A percentile compares a stretch with the other conserved stretches of the same genome.
Conservation (phyloP, 805 yeast species). For the Yueomyces sinensis region DNA sequence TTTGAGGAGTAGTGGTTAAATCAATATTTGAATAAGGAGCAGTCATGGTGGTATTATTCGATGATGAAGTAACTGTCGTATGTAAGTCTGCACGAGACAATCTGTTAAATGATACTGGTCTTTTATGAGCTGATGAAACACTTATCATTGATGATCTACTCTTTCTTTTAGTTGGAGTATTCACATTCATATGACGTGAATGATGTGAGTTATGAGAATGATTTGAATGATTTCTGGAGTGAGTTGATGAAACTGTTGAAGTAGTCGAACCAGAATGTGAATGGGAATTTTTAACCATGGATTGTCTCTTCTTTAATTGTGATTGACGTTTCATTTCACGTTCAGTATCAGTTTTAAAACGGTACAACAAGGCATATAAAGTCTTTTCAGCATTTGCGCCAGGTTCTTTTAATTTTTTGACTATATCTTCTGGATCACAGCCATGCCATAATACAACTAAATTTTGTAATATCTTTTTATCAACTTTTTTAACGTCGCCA, state of each 20-base stretch:
- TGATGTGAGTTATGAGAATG: conserved; percentile 1
- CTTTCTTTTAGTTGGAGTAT: conserved; percentile 23
- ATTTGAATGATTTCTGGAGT: too few relatives aligned
- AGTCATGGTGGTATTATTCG: conserved; percentile 5
- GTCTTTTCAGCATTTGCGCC: conserved; percentile 66
- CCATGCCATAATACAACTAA: conserved; percentile 76
- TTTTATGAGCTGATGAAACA: conserved; percentile 36
- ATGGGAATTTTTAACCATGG: conserved; percentile 7
- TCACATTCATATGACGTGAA: conserved; percentile 3
- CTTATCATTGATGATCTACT: conserved; percentile 31
- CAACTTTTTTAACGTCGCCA: conserved; percentile 35
- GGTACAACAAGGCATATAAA: conserved; percentile 59
- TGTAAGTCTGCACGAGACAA: conserved; percentile 6
- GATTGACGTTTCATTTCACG: conserved; percentile 19
- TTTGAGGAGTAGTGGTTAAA: not conserved
- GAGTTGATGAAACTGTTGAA: conserved; percentile 1
- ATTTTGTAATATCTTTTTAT: conserved; percentile 61
- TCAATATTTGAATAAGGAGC: conserved; percentile 1
- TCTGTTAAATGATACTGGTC: conserved; percentile 33
- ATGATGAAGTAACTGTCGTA: conserved; percentile 12
- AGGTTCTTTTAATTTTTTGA: conserved; percentile 37
- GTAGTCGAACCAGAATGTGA: conserved; percentile 2
- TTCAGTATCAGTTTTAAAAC: conserved; percentile 50
- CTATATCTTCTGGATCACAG: conserved; percentile 40
- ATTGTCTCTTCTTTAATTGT: conserved; percentile 30